Evolutionary conservation across 2,329 filamentous ascomycete genomes (phyloP), one percentile per base, ranked within the genome.

Genomic region (Lojkania enalia): DNA sequence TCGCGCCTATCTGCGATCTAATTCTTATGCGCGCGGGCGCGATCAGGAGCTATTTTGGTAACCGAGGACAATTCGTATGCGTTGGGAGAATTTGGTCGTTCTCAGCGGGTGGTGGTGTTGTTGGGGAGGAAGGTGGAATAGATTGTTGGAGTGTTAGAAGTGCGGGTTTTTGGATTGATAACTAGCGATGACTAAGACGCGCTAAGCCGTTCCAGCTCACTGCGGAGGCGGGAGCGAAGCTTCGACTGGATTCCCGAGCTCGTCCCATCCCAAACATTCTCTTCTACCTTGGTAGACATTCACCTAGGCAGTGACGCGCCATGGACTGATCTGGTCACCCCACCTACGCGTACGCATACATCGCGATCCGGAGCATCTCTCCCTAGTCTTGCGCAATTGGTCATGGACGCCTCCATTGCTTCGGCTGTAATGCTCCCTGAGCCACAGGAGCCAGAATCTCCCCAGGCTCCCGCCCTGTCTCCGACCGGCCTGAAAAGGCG

Each of bases 371-470:
- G 23, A 9, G 9, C 30, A 33, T 33, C n/a, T n/a, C n/a, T n/a
- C n/a, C n/a, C n/a, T 16, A 33, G 30, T 33, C 30, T 33, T 16
- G 30, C 30, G 9, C 16, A 36, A 23, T 9, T n/a, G n/a, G n/a
- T n/a, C n/a, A 68, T 68, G 64, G 63, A 62, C 46, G 76, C 72
- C 41, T 63, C 70, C 36, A 75, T 81, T 55, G 76, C 77, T 23
- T 81, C 79, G 12, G 77, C 77, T 40, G 78, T 81, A 45, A 71
- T 78, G 27, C 55, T 81, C 14, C 79, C 79, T 23, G 77, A 79
- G 23, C 48, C 49, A 57, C 70, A 48, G 50, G 58, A 56, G 13
- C 55, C 41, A 35, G 39, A 40, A 33, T 58, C 44, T 58, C 70
- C 43, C 68, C 32, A 46, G 20, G 65, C 39, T 63, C 63, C 50